A percentile compares a stretch with the other conserved stretches of the same genome.
phyloP scores from a whole-genome alignment of 371 early-diverging fungal species.

The Mucor mucedo region DNA sequence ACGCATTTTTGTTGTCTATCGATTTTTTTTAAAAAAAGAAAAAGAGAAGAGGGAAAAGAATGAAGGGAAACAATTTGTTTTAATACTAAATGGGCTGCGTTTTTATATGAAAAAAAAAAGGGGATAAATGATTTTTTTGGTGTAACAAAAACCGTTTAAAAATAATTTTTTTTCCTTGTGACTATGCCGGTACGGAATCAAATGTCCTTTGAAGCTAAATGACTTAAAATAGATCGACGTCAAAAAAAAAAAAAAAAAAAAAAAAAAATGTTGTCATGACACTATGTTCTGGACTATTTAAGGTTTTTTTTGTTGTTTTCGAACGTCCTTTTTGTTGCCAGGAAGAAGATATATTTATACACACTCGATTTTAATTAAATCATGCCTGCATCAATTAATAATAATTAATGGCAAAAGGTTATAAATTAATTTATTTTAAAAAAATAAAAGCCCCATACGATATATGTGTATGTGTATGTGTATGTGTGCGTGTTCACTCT shows the following conservation, averaged over 20 bases:
- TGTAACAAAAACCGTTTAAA: not conserved
- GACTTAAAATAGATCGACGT: slow-evolving; percentile 1
- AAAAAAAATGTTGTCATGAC: too few species aligned
- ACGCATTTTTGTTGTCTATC: slow-evolving; percentile 18
- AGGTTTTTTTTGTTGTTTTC: too few species aligned
- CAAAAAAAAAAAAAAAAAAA: slow-evolving; percentile 1
- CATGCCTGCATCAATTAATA: slow-evolving; percentile 7
- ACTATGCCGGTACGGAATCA: not conserved
- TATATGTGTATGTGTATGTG: too few species aligned
- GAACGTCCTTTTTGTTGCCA: slow-evolving; percentile 3
- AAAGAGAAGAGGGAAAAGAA: slow-evolving; percentile 11
- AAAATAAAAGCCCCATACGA: too few species aligned
- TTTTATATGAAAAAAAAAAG: slow-evolving; percentile 17
- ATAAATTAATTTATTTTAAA: not conserved
- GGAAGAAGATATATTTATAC: not conserved
- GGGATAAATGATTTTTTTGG: slow-evolving; percentile 5
- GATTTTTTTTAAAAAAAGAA: slow-evolving; percentile 1
- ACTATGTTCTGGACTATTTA: too few species aligned
- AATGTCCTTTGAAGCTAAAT: too few species aligned
- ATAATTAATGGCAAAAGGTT: slow-evolving; percentile 1
- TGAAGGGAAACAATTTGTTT: slow-evolving; percentile 3
- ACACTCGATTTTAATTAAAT: not conserved
- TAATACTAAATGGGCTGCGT: not conserved
- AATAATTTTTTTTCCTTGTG: not conserved
- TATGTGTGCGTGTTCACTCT: not conserved